Base-by-base conservation (phyloP, 2,329 filamentous ascomycete genomes). In the Verticillium tricorpus region DNA sequence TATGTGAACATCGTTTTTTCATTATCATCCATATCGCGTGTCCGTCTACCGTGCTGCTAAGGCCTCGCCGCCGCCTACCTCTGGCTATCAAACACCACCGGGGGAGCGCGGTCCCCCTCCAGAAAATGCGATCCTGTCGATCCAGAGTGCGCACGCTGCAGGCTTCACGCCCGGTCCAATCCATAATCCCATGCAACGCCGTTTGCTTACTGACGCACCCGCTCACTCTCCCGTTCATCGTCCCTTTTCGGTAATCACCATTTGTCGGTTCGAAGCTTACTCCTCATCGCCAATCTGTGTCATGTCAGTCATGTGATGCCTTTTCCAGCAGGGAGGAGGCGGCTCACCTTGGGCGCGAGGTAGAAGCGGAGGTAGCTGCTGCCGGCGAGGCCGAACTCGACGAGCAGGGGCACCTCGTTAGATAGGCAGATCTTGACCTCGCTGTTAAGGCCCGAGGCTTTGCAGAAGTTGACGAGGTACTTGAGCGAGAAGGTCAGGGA, bases 381-480 rank as follows among this genome's bases (percentile, higher is more conserved):
- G 67, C 91, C 90, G 60, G 84, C 83, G 64, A 97, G 79, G 61
- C 80, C 82, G 78, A 98, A 99, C 82, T 99, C 95, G 55, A 99
- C 95, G 70, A 98, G 83, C 68, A 99, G 87, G 32, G 95, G 95
- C 59, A 99, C 94, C 79, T 99, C 95, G 77, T 93, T 93, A 60
- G 94, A 98, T 69, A 99, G 85, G 80, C 91, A 96, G 70, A 99
- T 89, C 80, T 91, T 95, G 78, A 99, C 96, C 68, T 85, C 84
- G 69, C 77, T 81, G 45, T 93, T 94, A 64, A 99, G 83, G 60
- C 87, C 89, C 66, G 92, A 90, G 37, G 96, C 96, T 83, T 99
- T 99, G 90, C 95, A 98, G 83, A 99, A 99, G 86, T 98, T 98
- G 84, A 96, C 92, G 3, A 99, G 89, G 81, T 99, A 99, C 82